phyloP scores from a whole-genome alignment of 768 basidiomycete species.

The Lepiota subincarnata region DNA sequence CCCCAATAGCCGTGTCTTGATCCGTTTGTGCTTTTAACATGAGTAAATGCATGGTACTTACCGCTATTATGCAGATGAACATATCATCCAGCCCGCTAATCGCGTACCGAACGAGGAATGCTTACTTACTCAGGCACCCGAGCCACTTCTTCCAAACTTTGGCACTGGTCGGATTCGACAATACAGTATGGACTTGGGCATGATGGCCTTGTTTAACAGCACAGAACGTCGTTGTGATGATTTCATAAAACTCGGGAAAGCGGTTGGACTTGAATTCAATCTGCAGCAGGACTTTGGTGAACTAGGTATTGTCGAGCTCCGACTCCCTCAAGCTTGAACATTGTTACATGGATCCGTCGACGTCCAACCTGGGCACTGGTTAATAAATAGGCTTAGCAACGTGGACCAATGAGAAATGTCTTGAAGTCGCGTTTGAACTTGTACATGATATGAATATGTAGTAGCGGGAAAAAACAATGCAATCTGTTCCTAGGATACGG shows the following conservation, averaged over 20 bases:
- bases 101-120: slow-evolving; percentile 2
- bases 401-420: too few species aligned
- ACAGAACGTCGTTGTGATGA: slow-evolving; percentile 39
- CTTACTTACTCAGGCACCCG: slow-evolving; percentile 26
- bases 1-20: slow-evolving; percentile 30
- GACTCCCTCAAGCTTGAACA: neutral
- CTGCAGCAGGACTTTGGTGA: slow-evolving; percentile 29
- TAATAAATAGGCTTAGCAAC: too few species aligned
- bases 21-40: slow-evolving; percentile 23
- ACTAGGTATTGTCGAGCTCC: slow-evolving; percentile 25
- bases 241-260: slow-evolving; percentile 30
- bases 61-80: slow-evolving; percentile 26
- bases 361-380: too few species aligned
- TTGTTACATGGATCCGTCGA: neutral
- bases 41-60: neutral
- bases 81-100: slow-evolving; percentile 26
- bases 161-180: slow-evolving; percentile 34
- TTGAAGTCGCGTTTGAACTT: too few species aligned
- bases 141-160: slow-evolving; percentile 44
- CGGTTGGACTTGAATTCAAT: slow-evolving; percentile 24
- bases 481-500: too few species aligned
- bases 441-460: too few species aligned
- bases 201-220: slow-evolving; percentile 38
- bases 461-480: too few species aligned
- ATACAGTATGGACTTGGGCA: slow-evolving; percentile 41